phyloP scores from a whole-genome alignment of 345 rosid genomes.

The Syzygium jambos region DNA sequence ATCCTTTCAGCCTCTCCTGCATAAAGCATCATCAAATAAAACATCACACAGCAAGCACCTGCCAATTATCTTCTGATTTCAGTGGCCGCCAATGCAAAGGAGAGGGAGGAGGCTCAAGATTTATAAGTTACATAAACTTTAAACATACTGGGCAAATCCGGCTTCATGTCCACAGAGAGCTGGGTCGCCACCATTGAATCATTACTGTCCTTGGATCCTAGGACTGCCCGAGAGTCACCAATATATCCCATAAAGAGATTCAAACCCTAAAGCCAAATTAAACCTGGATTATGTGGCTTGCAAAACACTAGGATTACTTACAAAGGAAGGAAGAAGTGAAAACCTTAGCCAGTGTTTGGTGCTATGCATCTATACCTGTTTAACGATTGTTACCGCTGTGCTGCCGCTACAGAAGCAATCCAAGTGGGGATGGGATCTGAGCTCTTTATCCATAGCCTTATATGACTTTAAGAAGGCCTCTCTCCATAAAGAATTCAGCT shows the following conservation, averaged over 20 bases:
- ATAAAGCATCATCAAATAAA: conserved; percentile 5
- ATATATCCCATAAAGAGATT: conserved; percentile 93
- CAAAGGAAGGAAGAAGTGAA: background rate
- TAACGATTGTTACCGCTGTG: conserved; percentile 82
- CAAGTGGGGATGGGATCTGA: conserved; percentile 84
- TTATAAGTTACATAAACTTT: background rate
- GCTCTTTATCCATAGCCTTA: conserved; percentile 95
- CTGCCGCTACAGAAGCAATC: conserved; percentile 99
- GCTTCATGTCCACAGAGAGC: conserved; percentile 94
- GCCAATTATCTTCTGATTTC: background rate
- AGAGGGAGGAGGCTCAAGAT: background rate
- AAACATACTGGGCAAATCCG: conserved; percentile 88
- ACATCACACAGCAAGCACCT: background rate
- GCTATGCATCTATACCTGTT: conserved; percentile 51
- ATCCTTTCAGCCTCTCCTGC: conserved; percentile 97
- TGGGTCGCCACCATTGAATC: conserved; percentile 81
- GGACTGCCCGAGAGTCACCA: conserved; percentile 96
- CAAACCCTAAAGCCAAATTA: conserved; percentile 48
- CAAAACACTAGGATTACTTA: background rate
- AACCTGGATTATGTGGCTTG: background rate
- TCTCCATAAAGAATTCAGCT: conserved; percentile 52
- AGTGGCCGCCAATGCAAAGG: background rate
- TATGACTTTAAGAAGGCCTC: conserved; percentile 86
- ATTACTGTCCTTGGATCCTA: conserved; percentile 79
- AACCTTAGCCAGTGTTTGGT: background rate